A percentile compares a stretch with the other conserved stretches of the same genome.
Conservation (phyloP, 2,329 filamentous ascomycete species). For the Triangularia verruculosa region DNA sequence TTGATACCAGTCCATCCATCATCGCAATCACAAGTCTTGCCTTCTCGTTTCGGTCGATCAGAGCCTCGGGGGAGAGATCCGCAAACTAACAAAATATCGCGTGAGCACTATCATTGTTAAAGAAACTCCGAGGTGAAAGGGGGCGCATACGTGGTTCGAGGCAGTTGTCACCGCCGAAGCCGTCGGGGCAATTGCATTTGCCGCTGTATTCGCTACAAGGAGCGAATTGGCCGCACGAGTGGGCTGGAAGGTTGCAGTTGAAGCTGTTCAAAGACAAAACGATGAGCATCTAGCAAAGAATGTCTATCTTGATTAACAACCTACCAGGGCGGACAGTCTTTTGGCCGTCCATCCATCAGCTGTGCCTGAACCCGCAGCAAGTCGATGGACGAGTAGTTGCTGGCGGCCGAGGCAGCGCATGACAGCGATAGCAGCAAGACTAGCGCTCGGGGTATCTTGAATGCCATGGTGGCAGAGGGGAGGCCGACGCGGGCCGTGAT, state of each 20-base stretch:
- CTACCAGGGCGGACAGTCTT: conserved; percentile 75
- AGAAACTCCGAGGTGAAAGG: neutral
- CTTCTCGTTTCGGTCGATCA: conserved; percentile 71
- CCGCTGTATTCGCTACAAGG: conserved; percentile 86
- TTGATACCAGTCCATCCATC: conserved; percentile 97
- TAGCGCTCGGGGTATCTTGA: conserved; percentile 37
- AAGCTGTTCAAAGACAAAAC: conserved; percentile 58
- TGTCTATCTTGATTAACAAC: conserved; percentile 45
- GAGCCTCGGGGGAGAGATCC: conserved; percentile 80
- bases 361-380: conserved; percentile 65
- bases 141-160: conserved; percentile 65
- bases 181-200: conserved; percentile 86
- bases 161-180: conserved; percentile 93
- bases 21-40: conserved; percentile 75
- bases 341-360: conserved; percentile 69
- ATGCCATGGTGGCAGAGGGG: conserved; percentile 39
- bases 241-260: conserved; percentile 93
- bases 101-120: conserved; percentile 11
- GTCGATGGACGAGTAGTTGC: conserved; percentile 59
- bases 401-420: conserved; percentile 35
- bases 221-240: conserved; percentile 87
- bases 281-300: conserved; percentile 16
- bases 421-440: conserved; percentile 41
- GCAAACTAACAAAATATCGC: conserved; percentile 57
- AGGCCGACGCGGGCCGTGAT: conserved; percentile 7